phyloP scores from a whole-genome alignment of 2,329 filamentous ascomycete species.

The Phyllosticta citribraziliensis region DNA sequence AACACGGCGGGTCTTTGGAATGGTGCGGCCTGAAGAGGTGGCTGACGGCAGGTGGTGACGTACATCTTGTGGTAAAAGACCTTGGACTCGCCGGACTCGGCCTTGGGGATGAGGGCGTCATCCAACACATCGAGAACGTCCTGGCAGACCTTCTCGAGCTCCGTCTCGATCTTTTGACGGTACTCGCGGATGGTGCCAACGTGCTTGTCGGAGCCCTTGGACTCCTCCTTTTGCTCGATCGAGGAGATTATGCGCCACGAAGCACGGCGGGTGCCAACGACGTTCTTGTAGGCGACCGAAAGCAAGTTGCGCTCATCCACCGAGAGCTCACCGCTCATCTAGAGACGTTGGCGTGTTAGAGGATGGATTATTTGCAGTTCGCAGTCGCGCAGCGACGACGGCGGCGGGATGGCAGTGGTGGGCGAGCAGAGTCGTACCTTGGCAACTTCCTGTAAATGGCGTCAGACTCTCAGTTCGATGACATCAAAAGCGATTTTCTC shows the following conservation, averaged over 20 bases:
- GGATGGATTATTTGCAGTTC: background rate
- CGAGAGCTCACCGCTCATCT: constrained; percentile 49
- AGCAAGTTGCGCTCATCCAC: constrained; percentile 98
- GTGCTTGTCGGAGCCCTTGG: constrained; percentile 94
- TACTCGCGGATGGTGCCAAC: constrained; percentile 91
- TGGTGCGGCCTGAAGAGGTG: background rate
- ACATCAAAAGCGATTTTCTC: background rate
- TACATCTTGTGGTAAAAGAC: constrained; percentile 99
- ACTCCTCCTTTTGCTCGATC: constrained; percentile 99
- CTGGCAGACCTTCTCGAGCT: constrained; percentile 96
- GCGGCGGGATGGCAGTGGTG: constrained; percentile 45
- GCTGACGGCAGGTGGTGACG: constrained; percentile 24
- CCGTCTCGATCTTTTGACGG: constrained; percentile 94
- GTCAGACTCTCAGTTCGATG: constrained; percentile 6
- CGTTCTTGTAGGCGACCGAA: constrained; percentile 99
- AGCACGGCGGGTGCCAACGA: constrained; percentile 93
- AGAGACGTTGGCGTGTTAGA: constrained; percentile 9
- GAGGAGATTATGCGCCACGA: constrained; percentile 99
- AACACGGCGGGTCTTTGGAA: background rate
- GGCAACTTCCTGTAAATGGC: constrained; percentile 10
- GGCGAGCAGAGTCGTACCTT: constrained; percentile 5
- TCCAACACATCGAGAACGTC: constrained; percentile 94
- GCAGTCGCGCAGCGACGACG: constrained; percentile 53
- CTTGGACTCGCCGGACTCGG: constrained; percentile 95
- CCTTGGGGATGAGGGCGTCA: constrained; percentile 87